These are phyloP conservation scores for Tetrastigma voinierianum DNA, from an alignment of 164 flowering plant genomes.

Conservation along the genomic window DNA sequence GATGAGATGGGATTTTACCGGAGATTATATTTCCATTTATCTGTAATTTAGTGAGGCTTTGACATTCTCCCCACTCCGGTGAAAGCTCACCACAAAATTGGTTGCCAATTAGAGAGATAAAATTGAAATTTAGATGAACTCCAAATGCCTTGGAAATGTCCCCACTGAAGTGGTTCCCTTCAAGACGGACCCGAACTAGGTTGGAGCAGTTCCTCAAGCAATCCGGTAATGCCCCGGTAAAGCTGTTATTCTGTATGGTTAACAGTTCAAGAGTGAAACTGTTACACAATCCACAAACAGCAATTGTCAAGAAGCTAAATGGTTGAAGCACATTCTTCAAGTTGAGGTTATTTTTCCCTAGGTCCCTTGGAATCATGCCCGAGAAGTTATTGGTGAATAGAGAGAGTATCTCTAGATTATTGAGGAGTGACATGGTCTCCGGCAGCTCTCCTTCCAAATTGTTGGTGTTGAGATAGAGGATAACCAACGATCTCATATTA, in stretches of 20 bases:
- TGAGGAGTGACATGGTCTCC: slow-evolving; percentile 26
- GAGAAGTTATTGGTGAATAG: slow-evolving; percentile 34
- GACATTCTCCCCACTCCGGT: slow-evolving; percentile 30
- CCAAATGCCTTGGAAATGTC: slow-evolving; percentile 31
- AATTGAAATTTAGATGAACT: slow-evolving; percentile 21
- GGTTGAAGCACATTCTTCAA: slow-evolving; percentile 34
- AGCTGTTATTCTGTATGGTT: slow-evolving; percentile 42
- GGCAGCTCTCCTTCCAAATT: slow-evolving; percentile 41
- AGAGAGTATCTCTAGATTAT: slow-evolving; percentile 21
- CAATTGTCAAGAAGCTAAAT: slow-evolving; percentile 59
- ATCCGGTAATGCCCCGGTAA: slow-evolving; percentile 55
- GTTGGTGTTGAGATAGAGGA: slow-evolving; percentile 27
- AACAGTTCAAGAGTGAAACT: slow-evolving; percentile 32
- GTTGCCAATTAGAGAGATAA: slow-evolving; percentile 22
- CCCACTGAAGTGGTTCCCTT: slow-evolving; percentile 41
- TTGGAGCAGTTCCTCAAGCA: slow-evolving; percentile 53
- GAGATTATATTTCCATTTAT: slow-evolving; percentile 33
- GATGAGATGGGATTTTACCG: slow-evolving; percentile 39
- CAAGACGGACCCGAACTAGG: slow-evolving; percentile 50
- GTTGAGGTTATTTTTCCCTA: slow-evolving; percentile 17
- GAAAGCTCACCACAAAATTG: slow-evolving; percentile 32
- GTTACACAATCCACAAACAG: slow-evolving; percentile 58
- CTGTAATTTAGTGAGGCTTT: slow-evolving; percentile 23
- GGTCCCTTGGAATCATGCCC: slow-evolving; percentile 38
- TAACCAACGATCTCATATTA: slow-evolving; percentile 18